Conservation (phyloP, 306 rosid species). For the Citrullus amarus region DNA sequence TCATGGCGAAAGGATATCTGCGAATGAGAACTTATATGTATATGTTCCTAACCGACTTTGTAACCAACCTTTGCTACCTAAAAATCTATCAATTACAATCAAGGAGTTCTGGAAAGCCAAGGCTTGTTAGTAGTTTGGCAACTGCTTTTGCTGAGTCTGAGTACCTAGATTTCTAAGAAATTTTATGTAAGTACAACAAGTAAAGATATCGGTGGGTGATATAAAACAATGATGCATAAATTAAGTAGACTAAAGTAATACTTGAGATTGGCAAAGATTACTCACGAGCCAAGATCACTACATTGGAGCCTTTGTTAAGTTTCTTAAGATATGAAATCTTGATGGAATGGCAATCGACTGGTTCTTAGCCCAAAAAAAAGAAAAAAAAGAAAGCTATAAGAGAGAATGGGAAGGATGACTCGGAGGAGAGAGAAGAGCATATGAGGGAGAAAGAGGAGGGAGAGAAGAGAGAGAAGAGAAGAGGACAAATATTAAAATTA, state of each 20-base stretch:
- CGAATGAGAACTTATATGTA: slow-evolving; percentile 58
- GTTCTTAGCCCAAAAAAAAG: slow-evolving; percentile 29
- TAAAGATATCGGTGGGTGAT: not conserved
- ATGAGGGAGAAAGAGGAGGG: too few relatives aligned
- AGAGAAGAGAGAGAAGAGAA: too few relatives aligned
- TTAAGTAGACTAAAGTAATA: not conserved
- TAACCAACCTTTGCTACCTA: slow-evolving; percentile 77
- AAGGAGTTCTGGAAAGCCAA: slow-evolving; percentile 57
- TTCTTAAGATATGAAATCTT: slow-evolving; percentile 76
- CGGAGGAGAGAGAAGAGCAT: too few relatives aligned
- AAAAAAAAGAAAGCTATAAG: too few relatives aligned
- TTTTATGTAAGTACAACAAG: not conserved
- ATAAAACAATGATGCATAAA: too few relatives aligned
- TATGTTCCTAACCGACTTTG: slow-evolving; percentile 86
- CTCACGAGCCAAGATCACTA: slow-evolving; percentile 79
- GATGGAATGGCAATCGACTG: slow-evolving; percentile 51
- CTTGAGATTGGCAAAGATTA: slow-evolving; percentile 1
- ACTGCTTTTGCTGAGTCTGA: slow-evolving; percentile 70
- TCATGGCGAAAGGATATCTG: slow-evolving; percentile 72
- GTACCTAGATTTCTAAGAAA: slow-evolving; percentile 29
- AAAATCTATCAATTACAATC: slow-evolving; percentile 76
- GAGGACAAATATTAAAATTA: too few relatives aligned
- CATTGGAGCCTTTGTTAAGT: slow-evolving; percentile 58
- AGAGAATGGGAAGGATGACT: too few relatives aligned
- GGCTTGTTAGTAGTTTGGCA: slow-evolving; percentile 54